phyloP scores from a whole-genome alignment of 2,329 filamentous ascomycete species.

The Monilinia vaccinii-corymbosi region DNA sequence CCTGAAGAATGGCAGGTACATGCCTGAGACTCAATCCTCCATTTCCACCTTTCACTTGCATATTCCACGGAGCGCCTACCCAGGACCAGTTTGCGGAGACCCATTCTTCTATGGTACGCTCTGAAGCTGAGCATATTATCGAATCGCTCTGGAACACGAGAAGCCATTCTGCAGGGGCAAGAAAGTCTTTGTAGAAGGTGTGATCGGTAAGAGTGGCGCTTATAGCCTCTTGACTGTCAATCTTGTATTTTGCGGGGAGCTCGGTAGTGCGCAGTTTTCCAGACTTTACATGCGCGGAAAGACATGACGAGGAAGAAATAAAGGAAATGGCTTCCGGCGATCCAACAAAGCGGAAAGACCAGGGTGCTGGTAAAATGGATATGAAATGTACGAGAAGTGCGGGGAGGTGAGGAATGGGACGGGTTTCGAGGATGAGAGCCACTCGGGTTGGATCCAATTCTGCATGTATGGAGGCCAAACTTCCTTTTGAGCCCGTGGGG shows the following conservation, averaged over 20 bases:
- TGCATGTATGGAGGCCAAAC: neutral
- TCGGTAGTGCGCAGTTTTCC: slow-evolving; percentile 29
- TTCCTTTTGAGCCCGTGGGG: neutral
- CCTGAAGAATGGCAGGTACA: slow-evolving; percentile 15
- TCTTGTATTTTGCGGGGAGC: slow-evolving; percentile 39
- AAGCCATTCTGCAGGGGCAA: slow-evolving; percentile 43
- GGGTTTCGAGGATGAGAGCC: slow-evolving; percentile 46
- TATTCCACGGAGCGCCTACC: slow-evolving; percentile 27
- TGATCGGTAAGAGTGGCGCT: slow-evolving; percentile 40
- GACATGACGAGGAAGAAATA: slow-evolving; percentile 33
- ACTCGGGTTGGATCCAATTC: slow-evolving; percentile 40
- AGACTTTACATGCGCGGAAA: slow-evolving; percentile 31
- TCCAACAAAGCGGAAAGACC: slow-evolving; percentile 48
- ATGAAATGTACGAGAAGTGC: slow-evolving; percentile 48
- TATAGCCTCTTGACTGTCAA: slow-evolving; percentile 39
- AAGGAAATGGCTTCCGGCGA: slow-evolving; percentile 36
- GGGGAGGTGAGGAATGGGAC: slow-evolving; percentile 39
- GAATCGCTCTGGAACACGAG: slow-evolving; percentile 46
- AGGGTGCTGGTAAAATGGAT: slow-evolving; percentile 44
- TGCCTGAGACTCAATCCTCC: slow-evolving; percentile 25
- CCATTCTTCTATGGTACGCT: slow-evolving; percentile 40
- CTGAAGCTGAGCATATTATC: slow-evolving; percentile 46
- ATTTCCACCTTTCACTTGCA: slow-evolving; percentile 24
- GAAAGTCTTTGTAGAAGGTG: slow-evolving; percentile 43
- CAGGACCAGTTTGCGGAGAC: slow-evolving; percentile 41